These are phyloP conservation scores for Zygosaccharomyces kombuchaensis DNA, from an alignment of 805 yeast genomes.

Conservation along the genomic window DNA sequence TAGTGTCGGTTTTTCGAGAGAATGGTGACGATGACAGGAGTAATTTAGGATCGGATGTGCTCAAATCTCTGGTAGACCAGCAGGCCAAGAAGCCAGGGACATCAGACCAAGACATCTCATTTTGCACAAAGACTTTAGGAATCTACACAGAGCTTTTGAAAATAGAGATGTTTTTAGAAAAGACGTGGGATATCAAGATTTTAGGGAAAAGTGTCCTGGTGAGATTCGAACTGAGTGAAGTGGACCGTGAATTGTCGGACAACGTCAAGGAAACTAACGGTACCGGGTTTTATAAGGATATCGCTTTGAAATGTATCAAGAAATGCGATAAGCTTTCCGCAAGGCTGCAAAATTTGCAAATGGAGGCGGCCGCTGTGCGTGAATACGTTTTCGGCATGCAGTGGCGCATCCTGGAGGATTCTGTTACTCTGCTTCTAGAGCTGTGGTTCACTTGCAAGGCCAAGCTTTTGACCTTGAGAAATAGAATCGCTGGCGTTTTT, in stretches of 20 bases:
- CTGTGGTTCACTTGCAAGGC: constrained; percentile 25
- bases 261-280: not conserved
- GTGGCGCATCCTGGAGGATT: constrained; percentile 43
- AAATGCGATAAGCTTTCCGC: constrained; percentile 41
- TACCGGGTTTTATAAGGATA: constrained; percentile 46
- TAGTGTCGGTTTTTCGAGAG: constrained; percentile 11
- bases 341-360: constrained; percentile 18
- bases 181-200: constrained; percentile 35
- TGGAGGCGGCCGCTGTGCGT: constrained; percentile 14
- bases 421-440: constrained; percentile 36
- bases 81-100: constrained; percentile 6
- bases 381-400: constrained; percentile 33
- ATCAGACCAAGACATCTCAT: constrained; percentile 13
- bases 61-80: constrained; percentile 9
- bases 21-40: not conserved
- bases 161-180: constrained; percentile 24
- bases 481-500: constrained; percentile 53
- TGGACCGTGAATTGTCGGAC: constrained; percentile 5
- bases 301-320: constrained; percentile 50
- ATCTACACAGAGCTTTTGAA: constrained; percentile 28
- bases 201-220: constrained; percentile 28
- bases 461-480: constrained; percentile 25
- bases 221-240: constrained; percentile 21
- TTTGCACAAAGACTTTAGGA: constrained; percentile 28
- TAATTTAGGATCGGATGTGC: constrained; percentile 6